phyloP scores from a whole-genome alignment of 2,329 filamentous ascomycete genomes.

The Zalaria obscura region DNA sequence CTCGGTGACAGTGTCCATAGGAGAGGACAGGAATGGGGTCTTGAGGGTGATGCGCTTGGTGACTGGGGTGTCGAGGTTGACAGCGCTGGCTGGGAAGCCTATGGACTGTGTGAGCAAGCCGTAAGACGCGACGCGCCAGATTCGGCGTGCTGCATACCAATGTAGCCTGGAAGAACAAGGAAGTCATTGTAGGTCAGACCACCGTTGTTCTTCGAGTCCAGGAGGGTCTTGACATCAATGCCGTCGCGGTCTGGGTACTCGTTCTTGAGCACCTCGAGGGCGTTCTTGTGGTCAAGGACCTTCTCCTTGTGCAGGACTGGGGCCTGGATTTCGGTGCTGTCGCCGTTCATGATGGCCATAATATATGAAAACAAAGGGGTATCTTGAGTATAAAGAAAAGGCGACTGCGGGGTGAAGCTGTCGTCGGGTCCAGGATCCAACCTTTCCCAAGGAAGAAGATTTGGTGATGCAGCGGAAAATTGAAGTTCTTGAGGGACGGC shows the following conservation, averaged over 20 bases:
- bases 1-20: slow-evolving; percentile 99
- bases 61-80: slow-evolving; percentile 76
- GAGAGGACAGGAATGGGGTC: slow-evolving; percentile 91
- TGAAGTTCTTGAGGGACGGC: too few species aligned
- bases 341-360: slow-evolving; percentile 63
- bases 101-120: slow-evolving; percentile 9
- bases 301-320: slow-evolving; percentile 33
- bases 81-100: slow-evolving; percentile 84
- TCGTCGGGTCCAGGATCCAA: slow-evolving; percentile 8
- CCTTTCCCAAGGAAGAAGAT: slow-evolving; percentile 29
- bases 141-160: slow-evolving; percentile 40
- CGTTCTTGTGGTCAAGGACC: slow-evolving; percentile 59
- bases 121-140: slow-evolving; percentile 8
- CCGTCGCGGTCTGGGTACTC: slow-evolving; percentile 75
- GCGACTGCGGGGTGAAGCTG: slow-evolving; percentile 1
- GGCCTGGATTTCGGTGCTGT: slow-evolving; percentile 35
- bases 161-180: slow-evolving; percentile 89
- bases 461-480: too few species aligned
- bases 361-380: slow-evolving; percentile 4
- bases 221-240: slow-evolving; percentile 69
- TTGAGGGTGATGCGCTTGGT: slow-evolving; percentile 94
- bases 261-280: slow-evolving; percentile 61
- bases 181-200: slow-evolving; percentile 99
- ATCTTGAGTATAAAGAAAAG: background rate
- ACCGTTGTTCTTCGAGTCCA: slow-evolving; percentile 83